Conservation (phyloP, 352 stramenopile genomes). For the Globisporangium splendens region DNA sequence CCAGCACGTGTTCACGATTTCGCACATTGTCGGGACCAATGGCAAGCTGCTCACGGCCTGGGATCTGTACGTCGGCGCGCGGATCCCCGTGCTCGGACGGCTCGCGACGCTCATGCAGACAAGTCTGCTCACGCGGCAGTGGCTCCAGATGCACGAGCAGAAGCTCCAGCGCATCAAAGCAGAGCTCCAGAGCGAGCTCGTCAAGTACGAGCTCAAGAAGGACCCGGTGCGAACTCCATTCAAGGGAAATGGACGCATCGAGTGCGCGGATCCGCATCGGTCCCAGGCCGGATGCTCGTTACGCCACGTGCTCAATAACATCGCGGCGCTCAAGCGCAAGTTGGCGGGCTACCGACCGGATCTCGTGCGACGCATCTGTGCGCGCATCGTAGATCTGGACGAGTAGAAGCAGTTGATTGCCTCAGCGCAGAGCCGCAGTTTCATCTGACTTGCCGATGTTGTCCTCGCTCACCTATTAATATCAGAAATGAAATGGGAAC, state of each 20-base stretch:
- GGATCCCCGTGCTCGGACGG: conserved; percentile 54
- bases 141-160: conserved; percentile 54
- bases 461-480: conserved; percentile 7
- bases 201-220: conserved; percentile 57
- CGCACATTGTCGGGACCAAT: conserved; percentile 46
- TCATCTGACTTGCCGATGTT: too few relatives aligned
- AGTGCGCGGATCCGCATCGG: conserved; percentile 54
- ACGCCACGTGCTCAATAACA: conserved; percentile 42
- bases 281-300: conserved; percentile 39
- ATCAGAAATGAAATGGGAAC: background rate
- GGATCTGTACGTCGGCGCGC: conserved; percentile 67
- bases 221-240: conserved; percentile 17
- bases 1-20: conserved; percentile 70
- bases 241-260: conserved; percentile 25
- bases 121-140: conserved; percentile 69
- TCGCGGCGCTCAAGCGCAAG: conserved; percentile 35
- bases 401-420: too few relatives aligned
- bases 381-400: conserved; percentile 29
- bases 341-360: conserved; percentile 56
- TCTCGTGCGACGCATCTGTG: conserved; percentile 45
- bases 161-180: conserved; percentile 29
- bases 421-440: too few relatives aligned
- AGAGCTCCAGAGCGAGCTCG: conserved; percentile 47
- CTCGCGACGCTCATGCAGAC: conserved; percentile 70
- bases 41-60: conserved; percentile 47